Evolutionary conservation across 2,329 filamentous ascomycete genomes (phyloP).

Genomic region (Trichoderma cornu-damae): DNA sequence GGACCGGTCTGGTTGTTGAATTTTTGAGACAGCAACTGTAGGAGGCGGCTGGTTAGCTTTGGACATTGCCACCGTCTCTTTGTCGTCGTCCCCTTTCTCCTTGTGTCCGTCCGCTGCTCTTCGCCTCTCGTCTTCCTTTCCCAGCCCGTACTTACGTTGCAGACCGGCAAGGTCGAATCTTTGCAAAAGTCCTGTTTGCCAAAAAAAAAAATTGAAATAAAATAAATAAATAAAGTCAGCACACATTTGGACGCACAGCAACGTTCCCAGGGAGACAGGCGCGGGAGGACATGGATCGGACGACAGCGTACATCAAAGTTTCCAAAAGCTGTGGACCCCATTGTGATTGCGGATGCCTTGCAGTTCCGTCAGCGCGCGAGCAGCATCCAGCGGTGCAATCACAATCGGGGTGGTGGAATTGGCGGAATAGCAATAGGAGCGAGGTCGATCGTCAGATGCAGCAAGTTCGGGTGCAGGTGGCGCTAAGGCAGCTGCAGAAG

Average conservation of each 20-base stretch:
- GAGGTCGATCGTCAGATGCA: conserved; percentile 1
- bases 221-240: conserved; percentile 29
- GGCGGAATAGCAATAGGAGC: neutral
- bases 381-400: conserved; percentile 12
- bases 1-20: conserved; percentile 53
- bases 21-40: conserved; percentile 43
- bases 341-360: conserved; percentile 32
- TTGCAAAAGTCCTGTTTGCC: conserved; percentile 67
- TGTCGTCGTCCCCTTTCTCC: neutral
- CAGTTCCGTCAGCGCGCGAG: conserved; percentile 2
- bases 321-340: conserved; percentile 58
- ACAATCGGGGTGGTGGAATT: conserved; percentile 5
- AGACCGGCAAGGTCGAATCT: conserved; percentile 76
- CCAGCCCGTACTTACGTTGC: conserved; percentile 61
- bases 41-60: neutral
- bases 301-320: conserved; percentile 50
- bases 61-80: neutral
- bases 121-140: neutral
- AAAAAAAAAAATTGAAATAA: too few relatives aligned
- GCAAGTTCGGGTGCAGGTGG: conserved; percentile 9
- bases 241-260: too few relatives aligned
- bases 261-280: neutral
- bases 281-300: neutral
- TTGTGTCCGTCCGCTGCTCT: neutral
- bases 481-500: conserved; percentile 13